Base-by-base conservation (phyloP, 106 monocot genomes). In the Hemerocallis citrina region DNA sequence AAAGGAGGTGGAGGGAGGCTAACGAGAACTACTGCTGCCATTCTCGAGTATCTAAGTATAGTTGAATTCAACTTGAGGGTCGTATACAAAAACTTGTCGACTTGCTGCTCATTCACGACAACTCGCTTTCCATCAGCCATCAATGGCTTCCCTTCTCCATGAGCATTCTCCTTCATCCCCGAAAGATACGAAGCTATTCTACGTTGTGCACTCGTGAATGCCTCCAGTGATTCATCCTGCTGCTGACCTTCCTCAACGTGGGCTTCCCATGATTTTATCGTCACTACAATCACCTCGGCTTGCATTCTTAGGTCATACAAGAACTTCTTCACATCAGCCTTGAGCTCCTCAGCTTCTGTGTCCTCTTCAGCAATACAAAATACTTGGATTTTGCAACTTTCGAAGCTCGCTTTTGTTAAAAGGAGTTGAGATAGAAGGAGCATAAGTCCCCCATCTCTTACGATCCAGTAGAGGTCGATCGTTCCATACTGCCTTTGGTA, bases 351-450 rank as follows among this genome's bases (percentile, higher is more conserved):
- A 6, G 96, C 96, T 41, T 98, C 96, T 0, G 82, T 72, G 45
- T 98, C 91, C 54, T 98, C 96, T 55, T 98, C 96, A 6, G 91
- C 91, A 16, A 98, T 98, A 84, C 96, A 98, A 74, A 98, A 98
- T 35, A 91, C 96, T 47, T 88, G 91, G 16, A 91, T 98, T 73
- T 98, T 98, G 60, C 96, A 98, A 55, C 91, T 81, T 22, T 92
- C 96, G 22, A 96, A 96, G 47, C 84, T 86, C 43, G 79, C 96
- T 60, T 98, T 98, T 0, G 96, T 87, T 60, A 98, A 79, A 7
- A 98, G 77, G 21, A 98, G 84, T 72, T 98, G 96, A 30, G 96
- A 98, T 50, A 98, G 59, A 11, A 98, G 78, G 10, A 96, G 81
- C 96, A 98, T 98, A 16, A 98, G 79, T 5, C 96, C 96, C 0